Conservation (phyloP, 129 eudicot genomes). For the Chrysanthemum seticuspe region DNA sequence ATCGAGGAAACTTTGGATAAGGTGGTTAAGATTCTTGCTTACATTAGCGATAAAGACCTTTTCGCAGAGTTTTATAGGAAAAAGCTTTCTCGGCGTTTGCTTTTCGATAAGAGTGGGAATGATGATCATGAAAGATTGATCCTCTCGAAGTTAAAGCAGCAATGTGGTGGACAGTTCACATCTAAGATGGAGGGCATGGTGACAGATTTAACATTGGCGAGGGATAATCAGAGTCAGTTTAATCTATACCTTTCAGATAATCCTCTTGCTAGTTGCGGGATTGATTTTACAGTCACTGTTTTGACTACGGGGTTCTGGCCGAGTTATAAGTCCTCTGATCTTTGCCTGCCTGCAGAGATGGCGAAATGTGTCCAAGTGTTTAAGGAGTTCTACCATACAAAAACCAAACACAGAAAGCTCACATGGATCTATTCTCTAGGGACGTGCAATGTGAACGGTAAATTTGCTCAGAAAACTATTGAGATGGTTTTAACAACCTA, state of each 20-base stretch:
- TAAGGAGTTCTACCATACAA: slow-evolving; percentile 53
- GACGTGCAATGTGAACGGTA: slow-evolving; percentile 58
- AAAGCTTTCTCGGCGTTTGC: slow-evolving; percentile 79
- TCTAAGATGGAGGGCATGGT: slow-evolving; percentile 97
- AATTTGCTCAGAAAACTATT: slow-evolving; percentile 65
- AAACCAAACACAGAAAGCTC: slow-evolving; percentile 60
- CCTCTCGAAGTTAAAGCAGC: slow-evolving; percentile 72
- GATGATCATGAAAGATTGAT: slow-evolving; percentile 83
- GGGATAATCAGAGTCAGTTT: slow-evolving; percentile 53
- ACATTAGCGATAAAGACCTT: slow-evolving; percentile 77
- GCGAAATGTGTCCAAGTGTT: slow-evolving; percentile 71
- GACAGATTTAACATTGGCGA: slow-evolving; percentile 71
- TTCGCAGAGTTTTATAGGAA: slow-evolving; percentile 89
- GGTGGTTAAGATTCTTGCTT: slow-evolving; percentile 78
- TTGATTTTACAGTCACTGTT: slow-evolving; percentile 78
- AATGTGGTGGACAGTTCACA: slow-evolving; percentile 82
- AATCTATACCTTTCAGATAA: slow-evolving; percentile 45
- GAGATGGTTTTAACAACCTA: slow-evolving; percentile 74
- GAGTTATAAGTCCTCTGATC: slow-evolving; percentile 69
- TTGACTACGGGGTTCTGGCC: slow-evolving; percentile 93
- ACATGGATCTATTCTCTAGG: slow-evolving; percentile 84
- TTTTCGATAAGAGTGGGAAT: slow-evolving; percentile 77
- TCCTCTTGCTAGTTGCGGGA: slow-evolving; percentile 50
- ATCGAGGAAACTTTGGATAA: slow-evolving; percentile 85
- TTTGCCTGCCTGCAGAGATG: slow-evolving; percentile 75